phyloP scores from a whole-genome alignment of 2,329 filamentous ascomycete genomes.

The Colletotrichum sp. region DNA sequence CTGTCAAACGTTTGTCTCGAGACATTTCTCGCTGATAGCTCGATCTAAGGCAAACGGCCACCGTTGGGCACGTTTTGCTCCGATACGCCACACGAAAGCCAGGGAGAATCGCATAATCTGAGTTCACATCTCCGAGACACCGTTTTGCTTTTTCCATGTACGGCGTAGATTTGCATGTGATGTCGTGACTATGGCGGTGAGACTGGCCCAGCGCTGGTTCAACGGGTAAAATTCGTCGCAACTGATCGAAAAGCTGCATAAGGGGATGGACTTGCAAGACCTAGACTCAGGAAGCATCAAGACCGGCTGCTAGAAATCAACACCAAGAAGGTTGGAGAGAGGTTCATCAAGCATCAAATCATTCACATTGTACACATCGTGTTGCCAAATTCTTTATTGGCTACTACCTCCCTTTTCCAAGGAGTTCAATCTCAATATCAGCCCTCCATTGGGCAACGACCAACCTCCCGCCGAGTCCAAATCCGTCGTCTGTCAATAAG shows the following conservation, averaged over 20 bases:
- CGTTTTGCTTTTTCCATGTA: background rate
- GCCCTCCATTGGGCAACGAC: constrained; percentile 21
- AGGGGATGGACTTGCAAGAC: fast-evolving
- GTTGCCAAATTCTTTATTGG: constrained; percentile 19
- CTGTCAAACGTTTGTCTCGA: background rate
- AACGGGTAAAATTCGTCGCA: fast-evolving
- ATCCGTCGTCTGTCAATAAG: constrained; percentile 13
- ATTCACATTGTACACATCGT: background rate
- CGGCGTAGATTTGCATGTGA: background rate
- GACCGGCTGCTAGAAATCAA: background rate
- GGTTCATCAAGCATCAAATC: background rate
- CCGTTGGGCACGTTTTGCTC: background rate
- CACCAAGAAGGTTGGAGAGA: background rate
- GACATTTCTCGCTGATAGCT: background rate
- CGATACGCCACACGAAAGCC: background rate
- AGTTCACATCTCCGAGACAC: background rate
- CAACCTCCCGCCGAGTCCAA: constrained; percentile 17
- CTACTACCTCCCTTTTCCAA: constrained; percentile 20
- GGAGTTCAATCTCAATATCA: constrained; percentile 22
- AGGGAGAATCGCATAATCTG: background rate
- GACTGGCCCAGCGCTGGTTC: background rate
- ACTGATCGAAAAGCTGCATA: fast-evolving
- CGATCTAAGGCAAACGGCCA: background rate
- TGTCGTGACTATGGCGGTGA: background rate
- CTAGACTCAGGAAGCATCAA: background rate